A percentile compares a stretch with the other conserved stretches of the same genome.
Evolutionary conservation across 2,329 filamentous ascomycete genomes (phyloP).

Genomic region (Amesomyces nigricolor): DNA sequence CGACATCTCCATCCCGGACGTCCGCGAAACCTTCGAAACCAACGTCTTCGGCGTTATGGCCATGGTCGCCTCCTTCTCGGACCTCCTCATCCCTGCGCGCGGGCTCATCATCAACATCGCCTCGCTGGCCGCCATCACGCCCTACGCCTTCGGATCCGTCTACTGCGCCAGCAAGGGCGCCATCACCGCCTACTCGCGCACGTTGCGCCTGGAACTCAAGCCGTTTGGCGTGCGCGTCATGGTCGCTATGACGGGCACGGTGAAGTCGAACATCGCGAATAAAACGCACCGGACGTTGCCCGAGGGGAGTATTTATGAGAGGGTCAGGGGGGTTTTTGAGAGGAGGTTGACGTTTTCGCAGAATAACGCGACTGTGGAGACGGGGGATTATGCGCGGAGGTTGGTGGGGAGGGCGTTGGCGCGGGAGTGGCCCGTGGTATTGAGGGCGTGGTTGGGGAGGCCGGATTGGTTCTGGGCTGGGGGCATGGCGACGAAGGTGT

Average conservation of each 20-base stretch:
- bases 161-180: slow-evolving; percentile 54
- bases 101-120: slow-evolving; percentile 53
- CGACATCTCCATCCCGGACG: slow-evolving; percentile 47
- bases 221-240: slow-evolving; percentile 53
- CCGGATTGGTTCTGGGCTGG: slow-evolving; percentile 41
- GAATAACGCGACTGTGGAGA: slow-evolving; percentile 40
- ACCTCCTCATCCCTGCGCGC: slow-evolving; percentile 43
- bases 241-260: slow-evolving; percentile 50
- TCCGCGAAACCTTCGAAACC: slow-evolving; percentile 49
- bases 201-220: slow-evolving; percentile 47
- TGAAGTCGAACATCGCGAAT: slow-evolving; percentile 45
- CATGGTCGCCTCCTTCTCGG: slow-evolving; percentile 46
- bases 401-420: slow-evolving; percentile 40
- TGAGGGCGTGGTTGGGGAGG: slow-evolving; percentile 35
- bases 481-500: slow-evolving; percentile 30
- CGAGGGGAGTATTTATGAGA: slow-evolving; percentile 42
- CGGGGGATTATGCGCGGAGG: slow-evolving; percentile 38
- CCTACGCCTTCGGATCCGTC: slow-evolving; percentile 48
- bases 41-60: slow-evolving; percentile 55
- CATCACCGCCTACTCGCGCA: slow-evolving; percentile 47
- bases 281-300: slow-evolving; percentile 40
- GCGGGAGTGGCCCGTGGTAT: slow-evolving; percentile 30
- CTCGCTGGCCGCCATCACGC: slow-evolving; percentile 44
- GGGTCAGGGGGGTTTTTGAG: slow-evolving; percentile 42
- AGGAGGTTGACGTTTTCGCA: slow-evolving; percentile 45